Base-by-base conservation (phyloP, 257 asterid species). In the Penstemon barbatus region DNA sequence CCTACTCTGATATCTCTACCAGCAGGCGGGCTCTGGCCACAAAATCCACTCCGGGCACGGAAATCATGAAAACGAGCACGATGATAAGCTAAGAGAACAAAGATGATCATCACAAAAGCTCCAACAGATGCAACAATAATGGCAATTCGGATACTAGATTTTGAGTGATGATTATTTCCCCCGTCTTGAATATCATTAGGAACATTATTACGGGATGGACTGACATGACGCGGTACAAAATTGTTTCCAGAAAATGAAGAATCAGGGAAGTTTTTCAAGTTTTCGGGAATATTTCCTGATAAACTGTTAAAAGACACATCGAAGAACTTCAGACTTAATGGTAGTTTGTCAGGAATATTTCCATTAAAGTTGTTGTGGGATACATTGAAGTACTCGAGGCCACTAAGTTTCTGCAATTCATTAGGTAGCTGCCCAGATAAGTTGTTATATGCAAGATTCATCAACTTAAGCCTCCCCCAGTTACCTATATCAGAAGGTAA, bases 211-310 rank as follows among this genome's bases (percentile, higher is more conserved):
- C 11, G 51, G 53, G 78, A 58, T 10, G 79, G 68, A 54, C 71
- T 57, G 36, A 65, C 68, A 7, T 50, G 70, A 25, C 56, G 81
- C 50, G 54, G 15, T 10, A 3, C 58, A 39, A 80, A 82, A 10
- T 75, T 66, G 71, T 65, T 89, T 43, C 96, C 97, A 41, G 97
- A 92, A 71, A 91, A 91, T 19, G 97, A 91, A 37, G 96, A 64
- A 57, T 72, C 78, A 0, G 95, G 85, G 65, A 89, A 87, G 11
- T 38, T 61, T 63, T 61, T 71, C 86, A 91, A 78, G 76, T 81
- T 91, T 45, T 80, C 82, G 5, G 97, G 97, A 54, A 91, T 67
- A 6, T 72, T 65, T 69, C 97, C 97, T 11, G 84, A 77, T 52
- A 91, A 79, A 67, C 78, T 71, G 76, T 91, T 91, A 81, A 81